Evolutionary conservation across 257 asterid species (phyloP).

Genomic region (Leptodermis oblonga): DNA sequence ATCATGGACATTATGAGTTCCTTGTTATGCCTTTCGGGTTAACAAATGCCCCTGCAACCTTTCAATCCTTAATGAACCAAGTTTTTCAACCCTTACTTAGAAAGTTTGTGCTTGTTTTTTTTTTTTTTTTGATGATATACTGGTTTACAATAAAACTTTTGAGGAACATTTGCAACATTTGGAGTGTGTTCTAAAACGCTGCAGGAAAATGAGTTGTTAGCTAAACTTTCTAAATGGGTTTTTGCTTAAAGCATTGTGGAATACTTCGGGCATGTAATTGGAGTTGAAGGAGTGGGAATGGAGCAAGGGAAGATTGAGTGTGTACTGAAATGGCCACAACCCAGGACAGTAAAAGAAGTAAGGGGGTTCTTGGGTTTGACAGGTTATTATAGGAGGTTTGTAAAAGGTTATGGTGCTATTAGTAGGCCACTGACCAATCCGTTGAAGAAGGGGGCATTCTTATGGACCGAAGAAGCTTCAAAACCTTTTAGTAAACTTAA

Average conservation of each 20-base stretch:
- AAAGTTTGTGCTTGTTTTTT: background rate
- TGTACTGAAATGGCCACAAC: background rate
- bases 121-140: background rate
- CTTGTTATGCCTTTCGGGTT: background rate
- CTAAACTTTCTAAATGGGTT: background rate
- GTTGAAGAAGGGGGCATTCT: background rate
- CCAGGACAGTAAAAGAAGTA: background rate
- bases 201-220: background rate
- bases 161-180: background rate
- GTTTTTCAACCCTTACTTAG: background rate
- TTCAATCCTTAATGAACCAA: background rate
- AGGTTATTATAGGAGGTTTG: background rate
- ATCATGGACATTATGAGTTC: background rate
- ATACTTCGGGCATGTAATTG: background rate
- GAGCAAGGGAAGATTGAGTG: background rate
- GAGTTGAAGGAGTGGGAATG: background rate
- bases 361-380: background rate
- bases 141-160: background rate
- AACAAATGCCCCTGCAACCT: background rate
- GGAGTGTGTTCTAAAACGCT: background rate
- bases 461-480: background rate
- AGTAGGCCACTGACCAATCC: background rate
- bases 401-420: background rate
- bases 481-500: background rate
- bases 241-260: background rate